Base-by-base conservation (phyloP, 768 basidiomycete species). In the Leccinellum albellum region DNA sequence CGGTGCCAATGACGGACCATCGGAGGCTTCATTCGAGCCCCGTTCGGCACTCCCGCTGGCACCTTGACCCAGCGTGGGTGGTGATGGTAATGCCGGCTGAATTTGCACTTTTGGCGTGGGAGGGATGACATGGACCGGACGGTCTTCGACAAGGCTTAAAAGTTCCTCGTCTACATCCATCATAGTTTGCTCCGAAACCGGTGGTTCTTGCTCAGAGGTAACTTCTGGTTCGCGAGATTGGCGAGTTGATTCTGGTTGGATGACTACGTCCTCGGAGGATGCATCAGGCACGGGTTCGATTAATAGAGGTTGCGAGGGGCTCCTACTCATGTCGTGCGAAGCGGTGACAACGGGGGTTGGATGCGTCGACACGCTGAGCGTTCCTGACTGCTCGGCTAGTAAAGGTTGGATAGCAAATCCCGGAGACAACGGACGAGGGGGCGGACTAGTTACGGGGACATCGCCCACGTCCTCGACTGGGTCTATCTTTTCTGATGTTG, bases 131-230 rank as follows among this genome's bases (percentile, higher is more conserved):
- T 48, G 23, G 28, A 56, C 53, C 53, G 65, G 53, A 26, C 66
- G 72, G 61, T 84, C 86, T 63, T 87, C 88, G 29, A 90, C 74
- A 24, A 90, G 74, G 63, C 86, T 87, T 56, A 89, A 76, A 50
- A 89, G 70, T 70, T 89, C 88, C 60, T 87, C 76, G 12, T 80
- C 79, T 13, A 80, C 82, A 54, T 85, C 74, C 67, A 71, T 74
- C 74, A 56, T 76, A 65, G 58, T 74, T 72, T 48, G 61, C 29
- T 65, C 61, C 20, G 51, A 33, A 24, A 53, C 40, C 3, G 37
- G 28, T 15, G 33, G 57, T 31, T 54, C 61, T 13, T 35, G 59
- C 24, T 62, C 50, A 14, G 51, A 20, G 13, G 15, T 40, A 24
- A 42, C 20, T 14, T 56, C 44, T 31, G 57, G 44, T 40, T 62